phyloP scores from a whole-genome alignment of 192 early-diverging fungal species.

The Helicostylum pulchrum region DNA sequence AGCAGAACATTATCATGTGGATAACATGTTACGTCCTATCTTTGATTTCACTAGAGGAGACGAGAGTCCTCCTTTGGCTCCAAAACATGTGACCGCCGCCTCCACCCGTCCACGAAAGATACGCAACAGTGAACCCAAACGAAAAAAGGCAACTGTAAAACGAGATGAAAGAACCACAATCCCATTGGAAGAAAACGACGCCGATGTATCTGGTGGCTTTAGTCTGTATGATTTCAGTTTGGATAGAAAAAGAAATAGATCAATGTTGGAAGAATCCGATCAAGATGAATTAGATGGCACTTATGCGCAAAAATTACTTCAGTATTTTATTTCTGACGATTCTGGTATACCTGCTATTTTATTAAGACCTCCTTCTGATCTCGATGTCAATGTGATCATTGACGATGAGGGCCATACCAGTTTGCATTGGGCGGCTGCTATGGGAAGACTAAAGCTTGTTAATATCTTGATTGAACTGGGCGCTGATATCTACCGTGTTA shows the following conservation, averaged over 20 bases:
- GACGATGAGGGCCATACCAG: constrained; percentile 95
- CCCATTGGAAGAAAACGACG: not conserved
- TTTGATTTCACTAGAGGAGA: constrained; percentile 72
- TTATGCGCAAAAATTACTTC: constrained; percentile 23
- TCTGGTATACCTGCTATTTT: constrained; percentile 19
- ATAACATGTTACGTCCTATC: constrained; percentile 68
- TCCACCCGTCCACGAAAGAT: constrained; percentile 42
- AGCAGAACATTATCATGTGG: constrained; percentile 75
- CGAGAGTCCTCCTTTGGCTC: constrained; percentile 52
- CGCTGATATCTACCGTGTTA: constrained; percentile 67
- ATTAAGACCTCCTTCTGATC: constrained; percentile 51
- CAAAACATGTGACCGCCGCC: constrained; percentile 51
- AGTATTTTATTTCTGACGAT: constrained; percentile 28
- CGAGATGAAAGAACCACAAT: not conserved
- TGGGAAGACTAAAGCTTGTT: constrained; percentile 75
- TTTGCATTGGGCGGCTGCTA: constrained; percentile 94
- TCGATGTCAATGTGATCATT: constrained; percentile 82
- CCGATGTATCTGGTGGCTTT: not conserved
- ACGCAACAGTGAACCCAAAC: constrained; percentile 36
- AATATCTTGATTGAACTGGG: constrained; percentile 72
- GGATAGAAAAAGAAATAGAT: not conserved
- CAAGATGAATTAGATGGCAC: not conserved
- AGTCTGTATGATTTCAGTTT: no score
- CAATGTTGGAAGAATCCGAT: no score
- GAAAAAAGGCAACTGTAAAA: not conserved